These are phyloP conservation scores for Coemansia sp. DNA, from an alignment of 192 early-diverging fungal species.

Conservation along the genomic window DNA sequence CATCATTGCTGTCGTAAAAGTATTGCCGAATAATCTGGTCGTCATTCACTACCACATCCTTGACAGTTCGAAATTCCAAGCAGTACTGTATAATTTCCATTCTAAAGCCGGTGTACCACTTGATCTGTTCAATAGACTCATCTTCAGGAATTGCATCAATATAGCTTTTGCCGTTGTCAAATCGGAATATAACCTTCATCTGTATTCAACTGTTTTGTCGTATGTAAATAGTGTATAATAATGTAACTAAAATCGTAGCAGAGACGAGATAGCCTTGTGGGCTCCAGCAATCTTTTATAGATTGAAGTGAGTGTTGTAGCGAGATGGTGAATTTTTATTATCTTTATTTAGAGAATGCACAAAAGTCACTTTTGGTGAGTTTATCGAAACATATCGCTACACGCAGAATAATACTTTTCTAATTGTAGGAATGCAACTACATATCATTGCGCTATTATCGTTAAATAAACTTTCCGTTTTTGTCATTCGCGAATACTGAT, in stretches of 20 bases:
- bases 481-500: background rate
- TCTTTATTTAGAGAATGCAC: background rate
- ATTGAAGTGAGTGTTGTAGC: background rate
- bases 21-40: background rate
- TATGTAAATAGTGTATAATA: no score
- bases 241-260: no score
- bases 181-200: background rate
- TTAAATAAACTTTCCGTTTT: background rate
- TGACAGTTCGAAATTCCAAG: background rate
- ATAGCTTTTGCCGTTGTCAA: conserved; percentile 2
- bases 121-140: background rate
- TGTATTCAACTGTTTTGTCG: no score
- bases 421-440: background rate
- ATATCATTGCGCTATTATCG: background rate
- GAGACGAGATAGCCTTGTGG: background rate
- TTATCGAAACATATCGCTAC: background rate
- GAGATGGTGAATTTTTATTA: background rate
- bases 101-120: background rate
- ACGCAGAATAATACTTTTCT: background rate
- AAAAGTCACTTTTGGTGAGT: background rate
- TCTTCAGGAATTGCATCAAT: background rate
- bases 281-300: background rate
- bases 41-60: conserved; percentile 1
- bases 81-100: background rate
- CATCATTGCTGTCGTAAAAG: background rate